Base-by-base conservation (phyloP, 2,329 filamentous ascomycete genomes). In the Curvularia hawaiiensis region DNA sequence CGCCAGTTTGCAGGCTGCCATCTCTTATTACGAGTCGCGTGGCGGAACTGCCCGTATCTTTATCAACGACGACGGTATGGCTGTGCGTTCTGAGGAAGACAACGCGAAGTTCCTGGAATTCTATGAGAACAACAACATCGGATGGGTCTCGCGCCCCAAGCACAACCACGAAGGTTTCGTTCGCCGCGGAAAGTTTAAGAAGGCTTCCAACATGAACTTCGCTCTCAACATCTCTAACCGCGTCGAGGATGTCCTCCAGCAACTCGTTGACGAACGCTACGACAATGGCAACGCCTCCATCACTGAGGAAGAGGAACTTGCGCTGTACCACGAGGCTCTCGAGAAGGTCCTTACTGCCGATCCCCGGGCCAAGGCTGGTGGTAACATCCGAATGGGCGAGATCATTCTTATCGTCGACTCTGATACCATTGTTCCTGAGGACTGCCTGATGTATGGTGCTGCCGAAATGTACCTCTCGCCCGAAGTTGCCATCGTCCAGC, bases 321-420 rank as follows among this genome's bases (percentile, higher is more conserved):
- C 48, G 11, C 53, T 68, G 14, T 68, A 67, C 40, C 24, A 62
- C 8, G 54, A 70, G 30, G 64, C 64, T 16, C 58, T 92, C 43
- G 83, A 85, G 62, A 84, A 90, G 62, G 85, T 89, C 18, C 82
- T 92, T 24, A 83, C 87, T 47, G 85, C 90, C 55, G 88, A 88
- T 33, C 84, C 88, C 28, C 89, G 88, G 18, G 91, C 63, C 3
- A 67, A 88, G 88, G 91, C 91, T 33, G 90, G 91, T 71, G 91
- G 91, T 57, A 92, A 95, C 75, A 88, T 96, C 65, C 90, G 91
- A 50, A 82, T 95, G 44, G 91, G 91, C 53, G 91, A 95, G 76
- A 92, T 91, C 72, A 90, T 92, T 59, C 79, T 90, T 33, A 79
- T 92, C 56, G 89, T 68, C 56, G 65, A 70, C 43, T 63, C 63